Conservation (phyloP, 352 stramenopile species). For the Pythium phragmitis region DNA sequence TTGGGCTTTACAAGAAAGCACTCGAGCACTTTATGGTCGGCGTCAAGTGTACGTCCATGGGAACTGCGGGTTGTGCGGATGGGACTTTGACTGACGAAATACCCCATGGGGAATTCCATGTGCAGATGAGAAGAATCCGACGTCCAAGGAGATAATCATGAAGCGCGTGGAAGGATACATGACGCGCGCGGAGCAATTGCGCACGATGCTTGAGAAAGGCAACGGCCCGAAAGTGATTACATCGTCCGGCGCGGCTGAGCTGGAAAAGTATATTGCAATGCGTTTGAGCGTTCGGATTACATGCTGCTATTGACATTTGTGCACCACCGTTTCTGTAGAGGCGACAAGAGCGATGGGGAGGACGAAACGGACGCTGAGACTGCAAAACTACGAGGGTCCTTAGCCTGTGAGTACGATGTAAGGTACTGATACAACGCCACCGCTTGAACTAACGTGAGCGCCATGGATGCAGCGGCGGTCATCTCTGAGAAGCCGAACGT, state of each 20-base stretch:
- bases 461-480: slow-evolving; percentile 55
- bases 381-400: slow-evolving; percentile 94
- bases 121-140: slow-evolving; percentile 90
- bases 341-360: slow-evolving; percentile 74
- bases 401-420: slow-evolving; percentile 64
- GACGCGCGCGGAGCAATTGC: slow-evolving; percentile 85
- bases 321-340: slow-evolving; percentile 29
- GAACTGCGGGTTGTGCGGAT: too few relatives aligned
- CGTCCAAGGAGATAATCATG: slow-evolving; percentile 89
- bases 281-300: background rate
- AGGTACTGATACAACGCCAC: background rate
- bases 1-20: slow-evolving; percentile 87
- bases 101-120: background rate
- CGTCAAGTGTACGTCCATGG: slow-evolving; percentile 74
- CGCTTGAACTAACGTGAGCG: background rate
- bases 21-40: slow-evolving; percentile 90
- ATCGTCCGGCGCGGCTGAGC: slow-evolving; percentile 49
- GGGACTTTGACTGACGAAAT: background rate
- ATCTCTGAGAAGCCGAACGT: slow-evolving; percentile 93
- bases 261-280: slow-evolving; percentile 61
- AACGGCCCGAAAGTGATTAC: slow-evolving; percentile 56
- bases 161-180: slow-evolving; percentile 90
- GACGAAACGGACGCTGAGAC: slow-evolving; percentile 94
- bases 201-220: slow-evolving; percentile 73
- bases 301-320: background rate